These are phyloP conservation scores for Podaxis sp. DNA, from an alignment of 768 basidiomycete species.

Conservation along the genomic window DNA sequence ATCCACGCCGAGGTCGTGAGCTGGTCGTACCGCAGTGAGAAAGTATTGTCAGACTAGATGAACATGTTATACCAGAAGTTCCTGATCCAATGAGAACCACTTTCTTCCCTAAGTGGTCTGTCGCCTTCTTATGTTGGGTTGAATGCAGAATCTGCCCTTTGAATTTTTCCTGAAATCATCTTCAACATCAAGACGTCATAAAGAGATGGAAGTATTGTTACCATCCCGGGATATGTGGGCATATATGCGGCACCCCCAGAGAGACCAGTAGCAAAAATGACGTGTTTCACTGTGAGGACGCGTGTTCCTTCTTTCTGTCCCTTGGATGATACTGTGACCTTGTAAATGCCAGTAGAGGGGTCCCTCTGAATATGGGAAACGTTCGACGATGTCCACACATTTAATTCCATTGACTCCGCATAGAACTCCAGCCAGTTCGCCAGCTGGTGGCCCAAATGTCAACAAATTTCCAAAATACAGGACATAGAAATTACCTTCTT, in stretches of 20 bases:
- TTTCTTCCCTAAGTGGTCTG: conserved; percentile 58
- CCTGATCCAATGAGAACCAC: conserved; percentile 70
- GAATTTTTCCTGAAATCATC: conserved; percentile 29
- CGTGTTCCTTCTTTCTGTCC: background rate
- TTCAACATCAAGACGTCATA: background rate
- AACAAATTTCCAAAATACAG: background rate
- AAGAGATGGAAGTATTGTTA: conserved; percentile 8
- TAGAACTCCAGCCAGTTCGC: background rate
- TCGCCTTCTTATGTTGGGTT: conserved; percentile 44
- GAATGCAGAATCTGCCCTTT: conserved; percentile 58
- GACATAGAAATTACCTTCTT: background rate
- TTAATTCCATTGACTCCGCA: background rate
- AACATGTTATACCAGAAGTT: conserved; percentile 42
- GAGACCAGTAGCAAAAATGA: conserved; percentile 59
- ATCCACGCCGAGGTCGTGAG: conserved; percentile 41
- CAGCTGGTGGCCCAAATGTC: background rate
- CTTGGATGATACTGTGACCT: conserved; percentile 1
- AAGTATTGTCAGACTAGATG: background rate
- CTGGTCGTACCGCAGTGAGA: conserved; percentile 19
- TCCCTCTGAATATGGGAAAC: background rate
- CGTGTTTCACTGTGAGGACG: conserved; percentile 35
- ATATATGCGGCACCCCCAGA: conserved; percentile 45
- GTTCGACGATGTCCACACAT: background rate
- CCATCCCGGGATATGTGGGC: conserved; percentile 45
- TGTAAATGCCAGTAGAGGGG: background rate